Base-by-base conservation (phyloP, 2,329 filamentous ascomycete genomes). In the Aspergillus viridinutans region DNA sequence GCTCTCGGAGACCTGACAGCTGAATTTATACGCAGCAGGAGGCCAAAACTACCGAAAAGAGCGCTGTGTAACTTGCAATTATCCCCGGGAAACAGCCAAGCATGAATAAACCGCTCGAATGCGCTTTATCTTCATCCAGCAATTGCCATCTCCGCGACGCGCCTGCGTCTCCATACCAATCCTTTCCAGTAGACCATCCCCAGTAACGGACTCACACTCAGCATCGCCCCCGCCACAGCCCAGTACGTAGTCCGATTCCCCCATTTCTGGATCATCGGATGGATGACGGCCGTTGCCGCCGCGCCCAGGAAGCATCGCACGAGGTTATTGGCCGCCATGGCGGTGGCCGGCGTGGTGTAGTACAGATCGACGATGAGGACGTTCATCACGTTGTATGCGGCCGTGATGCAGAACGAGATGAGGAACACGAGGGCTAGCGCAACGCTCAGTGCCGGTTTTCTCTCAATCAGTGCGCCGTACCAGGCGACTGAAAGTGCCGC, bases 361-460 rank as follows among this genome's bases (percentile, higher is more conserved):
- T 76, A 72, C 49, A 78, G 63, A 58, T 79, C 77, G 0, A 80
- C 69, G 42, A 80, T 71, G 17, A 83, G 63, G 0, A 79, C 75
- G 52, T 77, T 80, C 28, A 76, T 68, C 20, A 73, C 68, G 52
- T 79, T 76, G 54, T 74, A 79, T 1, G 71, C 69, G 5, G 72
- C 72, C 12, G 71, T 73, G 26, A 77, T 67, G 54, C 63, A 69
- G 55, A 73, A 76, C 8, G 67, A 70, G n/a, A 67, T 64, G 42
- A 68, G 43, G 47, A 76, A 75, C 1, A 75, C 58, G 14, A 74
- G 49, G 2, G 67, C 55, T 2, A 76, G 64, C 3, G 69, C 50
- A 3, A 65, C 54, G 7, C 63, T 51, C 4, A 75, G 58, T 2
- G 68, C 67, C 3, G 62, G 58, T 12, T 50, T 1, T 3, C 35